These are phyloP conservation scores for Cylindrodendrum hubeiense DNA, from an alignment of 2,329 filamentous ascomycete species.

Conservation along the genomic window DNA sequence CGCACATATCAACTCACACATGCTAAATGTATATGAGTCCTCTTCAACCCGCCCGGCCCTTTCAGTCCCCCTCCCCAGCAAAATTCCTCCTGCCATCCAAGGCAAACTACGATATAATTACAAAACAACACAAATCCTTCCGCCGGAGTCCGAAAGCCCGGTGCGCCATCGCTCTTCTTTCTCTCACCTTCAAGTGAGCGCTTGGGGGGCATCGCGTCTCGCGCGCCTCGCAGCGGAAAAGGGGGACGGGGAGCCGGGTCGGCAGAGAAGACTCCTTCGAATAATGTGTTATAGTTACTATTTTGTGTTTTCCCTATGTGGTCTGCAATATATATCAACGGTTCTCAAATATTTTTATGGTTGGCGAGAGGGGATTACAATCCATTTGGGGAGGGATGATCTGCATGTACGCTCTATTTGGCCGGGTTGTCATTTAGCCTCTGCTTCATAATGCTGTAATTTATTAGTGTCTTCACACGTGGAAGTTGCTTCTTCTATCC, in stretches of 20 bases:
- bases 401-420: slow-evolving; percentile 41
- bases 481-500: neutral
- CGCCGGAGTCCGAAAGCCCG: slow-evolving; percentile 30
- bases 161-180: slow-evolving; percentile 21
- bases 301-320: slow-evolving; percentile 35
- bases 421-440: slow-evolving; percentile 51
- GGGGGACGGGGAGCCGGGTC: slow-evolving; percentile 21
- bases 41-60: slow-evolving; percentile 38
- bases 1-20: slow-evolving; percentile 31
- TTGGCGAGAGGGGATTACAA: slow-evolving; percentile 30
- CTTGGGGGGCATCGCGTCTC: slow-evolving; percentile 16
- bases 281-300: slow-evolving; percentile 26
- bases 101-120: slow-evolving; percentile 15
- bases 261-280: slow-evolving; percentile 33
- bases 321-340: slow-evolving; percentile 25
- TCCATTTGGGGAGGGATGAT: slow-evolving; percentile 33
- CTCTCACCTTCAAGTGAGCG: slow-evolving; percentile 22
- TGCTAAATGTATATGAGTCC: slow-evolving; percentile 47
- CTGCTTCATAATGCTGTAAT: slow-evolving; percentile 60
- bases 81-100: slow-evolving; percentile 18
- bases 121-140: slow-evolving; percentile 25
- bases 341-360: slow-evolving; percentile 29
- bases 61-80: slow-evolving; percentile 36
- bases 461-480: slow-evolving; percentile 54
- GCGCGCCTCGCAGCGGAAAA: slow-evolving; percentile 10